Base-by-base conservation (phyloP, 805 yeast species). In the Metschnikowia gelsemii region DNA sequence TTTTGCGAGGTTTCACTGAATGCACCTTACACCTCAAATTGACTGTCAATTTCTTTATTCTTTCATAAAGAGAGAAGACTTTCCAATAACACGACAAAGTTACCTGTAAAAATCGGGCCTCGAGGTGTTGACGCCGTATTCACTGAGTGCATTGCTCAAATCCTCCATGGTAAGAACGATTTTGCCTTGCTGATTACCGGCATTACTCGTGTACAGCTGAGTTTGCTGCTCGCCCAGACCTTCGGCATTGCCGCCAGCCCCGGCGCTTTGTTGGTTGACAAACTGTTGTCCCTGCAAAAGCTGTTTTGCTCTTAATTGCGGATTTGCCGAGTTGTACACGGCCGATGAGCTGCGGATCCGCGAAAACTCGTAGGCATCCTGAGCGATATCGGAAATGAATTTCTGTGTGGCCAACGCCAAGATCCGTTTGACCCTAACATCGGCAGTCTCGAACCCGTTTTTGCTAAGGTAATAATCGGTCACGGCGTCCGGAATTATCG, bases 321-420 rank as follows among this genome's bases (percentile, higher is more conserved):
- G 95, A 57, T 87, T 87, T 32, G 86, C 74, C 4, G 95, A 80
- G 54, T 84, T 82, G 55, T 86, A 82, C n/a, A 90, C 95, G 0
- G 96, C 80, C 9, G 88, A 80, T 4, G 87, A 72, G n/a, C 93
- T 87, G 48, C 98, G 76, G 51, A 93, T 93, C 46, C 98, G 72
- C 7, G 96, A 86, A 59, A 88, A 90, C 60, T 93, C 99, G 59
- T 88, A 93, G 0, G 99, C 97, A 58, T 93, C 98, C 12, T 89
- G 87, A 1, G 99, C 96, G 22, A 93, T 82, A 60, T 93, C 99
- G 46, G 90, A 80, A 20, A 93, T 77, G 61, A 93, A 93, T 59
- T 93, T 93, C 57, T 95, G 99, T 0, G 99, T 93, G 1, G 99
- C 98, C 42, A 93, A 70, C 0, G 98, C 97, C 35, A 93, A 70